Conservation (phyloP, 495 filamentous ascomycete genomes). For the Platismatia glauca region DNA sequence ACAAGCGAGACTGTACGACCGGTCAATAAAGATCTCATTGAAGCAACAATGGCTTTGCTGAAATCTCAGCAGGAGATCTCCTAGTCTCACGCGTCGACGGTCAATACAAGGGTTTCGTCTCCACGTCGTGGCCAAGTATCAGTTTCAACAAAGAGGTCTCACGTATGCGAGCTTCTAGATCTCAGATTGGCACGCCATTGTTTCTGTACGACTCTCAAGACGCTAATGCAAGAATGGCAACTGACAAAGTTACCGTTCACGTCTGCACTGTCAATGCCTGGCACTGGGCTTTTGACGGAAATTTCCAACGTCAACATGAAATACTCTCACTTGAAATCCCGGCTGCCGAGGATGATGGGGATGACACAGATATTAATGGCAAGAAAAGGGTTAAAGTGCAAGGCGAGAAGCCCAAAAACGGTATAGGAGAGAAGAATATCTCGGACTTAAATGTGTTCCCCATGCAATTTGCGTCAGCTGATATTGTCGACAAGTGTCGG, state of each 20-base stretch:
- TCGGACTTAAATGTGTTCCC: slow-evolving; percentile 14
- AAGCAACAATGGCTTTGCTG: neutral
- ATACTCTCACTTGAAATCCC: neutral
- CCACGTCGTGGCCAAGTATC: neutral
- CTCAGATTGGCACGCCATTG: neutral
- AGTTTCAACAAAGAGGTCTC: neutral
- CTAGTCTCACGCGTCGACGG: neutral
- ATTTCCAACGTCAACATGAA: neutral
- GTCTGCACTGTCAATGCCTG: neutral
- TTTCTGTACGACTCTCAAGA: neutral
- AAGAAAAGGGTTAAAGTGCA: neutral
- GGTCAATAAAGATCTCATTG: neutral
- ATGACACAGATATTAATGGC: neutral
- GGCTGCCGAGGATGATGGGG: neutral
- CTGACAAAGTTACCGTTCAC: neutral
- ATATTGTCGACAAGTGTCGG: slow-evolving; percentile 11
- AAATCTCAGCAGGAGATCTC: neutral
- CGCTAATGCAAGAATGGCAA: neutral
- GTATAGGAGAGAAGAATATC: neutral
- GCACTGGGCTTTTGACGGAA: neutral
- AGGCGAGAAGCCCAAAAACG: neutral
- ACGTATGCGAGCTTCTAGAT: neutral
- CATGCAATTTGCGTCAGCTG: slow-evolving; percentile 15
- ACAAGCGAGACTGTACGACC: slow-evolving; percentile 17
- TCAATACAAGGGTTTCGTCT: neutral